phyloP scores from a whole-genome alignment of 1,284 basidiomycete genomes.

The Ustilago loliicola region DNA sequence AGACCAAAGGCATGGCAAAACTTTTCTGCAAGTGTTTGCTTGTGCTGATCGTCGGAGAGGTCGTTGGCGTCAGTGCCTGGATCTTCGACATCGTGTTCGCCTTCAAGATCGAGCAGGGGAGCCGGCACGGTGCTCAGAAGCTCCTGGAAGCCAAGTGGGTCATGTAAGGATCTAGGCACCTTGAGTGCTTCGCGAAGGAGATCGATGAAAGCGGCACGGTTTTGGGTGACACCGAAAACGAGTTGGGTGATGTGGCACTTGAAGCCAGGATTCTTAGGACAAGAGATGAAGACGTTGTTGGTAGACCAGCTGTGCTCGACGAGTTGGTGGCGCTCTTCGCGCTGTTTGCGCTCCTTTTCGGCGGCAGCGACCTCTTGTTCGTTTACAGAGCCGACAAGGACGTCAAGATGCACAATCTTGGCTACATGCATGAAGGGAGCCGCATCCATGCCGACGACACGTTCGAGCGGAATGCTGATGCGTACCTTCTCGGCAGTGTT shows the following conservation, averaged over 20 bases:
- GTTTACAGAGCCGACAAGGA: constrained; percentile 40
- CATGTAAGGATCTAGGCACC: background rate
- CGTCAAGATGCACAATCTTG: constrained; percentile 41
- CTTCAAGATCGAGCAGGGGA: constrained; percentile 41
- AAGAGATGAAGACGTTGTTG: constrained; percentile 21
- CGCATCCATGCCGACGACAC: constrained; percentile 47
- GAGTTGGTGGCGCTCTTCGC: constrained; percentile 20
- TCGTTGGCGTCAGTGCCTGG: constrained; percentile 7
- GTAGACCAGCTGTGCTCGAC: constrained; percentile 39
- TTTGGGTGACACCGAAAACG: constrained; percentile 37
- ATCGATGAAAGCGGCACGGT: constrained; percentile 36
- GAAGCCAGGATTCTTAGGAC: constrained; percentile 46
- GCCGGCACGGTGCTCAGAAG: constrained; percentile 20
- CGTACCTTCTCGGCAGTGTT: constrained; percentile 58
- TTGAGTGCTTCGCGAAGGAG: constrained; percentile 34
- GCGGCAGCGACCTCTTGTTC: constrained; percentile 5
- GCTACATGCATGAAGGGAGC: constrained; percentile 49
- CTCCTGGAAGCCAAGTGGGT: constrained; percentile 16
- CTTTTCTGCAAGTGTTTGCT: constrained; percentile 28
- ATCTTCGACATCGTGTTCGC: constrained; percentile 21
- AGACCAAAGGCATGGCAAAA: constrained; percentile 53
- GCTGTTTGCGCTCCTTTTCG: constrained; percentile 12
- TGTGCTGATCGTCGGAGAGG: constrained; percentile 18
- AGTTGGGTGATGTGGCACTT: constrained; percentile 43
- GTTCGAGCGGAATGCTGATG: constrained; percentile 59